Conservation (phyloP, 2,329 filamentous ascomycete species). For the Penicillium glabrum region DNA sequence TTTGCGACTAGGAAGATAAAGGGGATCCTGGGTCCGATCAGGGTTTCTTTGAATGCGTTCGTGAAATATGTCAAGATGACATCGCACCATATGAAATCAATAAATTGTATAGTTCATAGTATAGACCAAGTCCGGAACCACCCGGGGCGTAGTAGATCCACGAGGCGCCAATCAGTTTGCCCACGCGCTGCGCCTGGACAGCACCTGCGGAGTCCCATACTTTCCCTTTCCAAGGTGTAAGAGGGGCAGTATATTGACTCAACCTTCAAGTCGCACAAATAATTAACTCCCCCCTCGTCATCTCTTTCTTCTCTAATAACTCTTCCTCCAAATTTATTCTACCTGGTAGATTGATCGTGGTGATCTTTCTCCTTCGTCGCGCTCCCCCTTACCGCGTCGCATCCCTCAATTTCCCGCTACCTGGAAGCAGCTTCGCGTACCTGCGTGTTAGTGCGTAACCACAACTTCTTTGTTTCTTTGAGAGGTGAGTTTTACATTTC, state of each 20-base stretch:
- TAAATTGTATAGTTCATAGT: neutral
- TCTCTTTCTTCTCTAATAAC: neutral
- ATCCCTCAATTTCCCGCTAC: slow-evolving; percentile 8
- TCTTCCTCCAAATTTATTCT: neutral
- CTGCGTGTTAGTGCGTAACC: slow-evolving; percentile 6
- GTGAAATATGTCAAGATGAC: neutral
- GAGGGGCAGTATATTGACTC: neutral
- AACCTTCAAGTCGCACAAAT: neutral
- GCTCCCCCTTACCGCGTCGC: slow-evolving; percentile 22
- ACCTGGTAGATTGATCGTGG: neutral
- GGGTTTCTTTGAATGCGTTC: neutral
- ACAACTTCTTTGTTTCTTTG: slow-evolving; percentile 16
- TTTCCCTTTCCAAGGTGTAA: slow-evolving; percentile 13
- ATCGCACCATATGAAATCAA: neutral
- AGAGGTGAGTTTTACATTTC: slow-evolving; percentile 19
- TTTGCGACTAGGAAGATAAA: neutral
- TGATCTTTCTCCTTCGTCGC: neutral
- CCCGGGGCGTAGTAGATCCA: slow-evolving; percentile 15
- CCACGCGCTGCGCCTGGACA: slow-evolving; percentile 19
- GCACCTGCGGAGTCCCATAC: slow-evolving; percentile 20
- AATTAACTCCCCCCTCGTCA: neutral
- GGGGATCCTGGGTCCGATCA: neutral
- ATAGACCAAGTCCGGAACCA: slow-evolving; percentile 14
- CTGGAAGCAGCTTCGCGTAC: slow-evolving; percentile 14
- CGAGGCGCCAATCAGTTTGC: slow-evolving; percentile 24